A percentile compares a stretch with the other conserved stretches of the same genome.
Evolutionary conservation across 2,329 filamentous ascomycete species (phyloP).

Genomic region (Magnaporthiopsis rhizophila): DNA sequence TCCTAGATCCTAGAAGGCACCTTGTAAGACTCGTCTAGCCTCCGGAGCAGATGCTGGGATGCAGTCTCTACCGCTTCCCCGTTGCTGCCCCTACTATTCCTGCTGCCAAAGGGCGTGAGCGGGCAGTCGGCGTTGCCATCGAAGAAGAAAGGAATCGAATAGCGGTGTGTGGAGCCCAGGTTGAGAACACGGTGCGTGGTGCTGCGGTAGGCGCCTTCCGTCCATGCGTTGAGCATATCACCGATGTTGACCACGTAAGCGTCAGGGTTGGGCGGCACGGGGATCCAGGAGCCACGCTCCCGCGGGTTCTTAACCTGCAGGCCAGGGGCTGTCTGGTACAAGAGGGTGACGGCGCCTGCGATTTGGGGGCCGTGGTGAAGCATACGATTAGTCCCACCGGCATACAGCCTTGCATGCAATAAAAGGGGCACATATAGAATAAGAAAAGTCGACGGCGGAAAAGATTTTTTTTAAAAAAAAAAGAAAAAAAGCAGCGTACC

Average conservation of each 20-base stretch:
- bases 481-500: constrained; percentile 20
- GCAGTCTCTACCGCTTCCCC: constrained; percentile 3
- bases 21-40: constrained; percentile 5
- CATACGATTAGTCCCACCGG: background rate
- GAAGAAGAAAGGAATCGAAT: constrained; percentile 50
- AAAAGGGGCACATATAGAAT: background rate
- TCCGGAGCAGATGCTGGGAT: constrained; percentile 4
- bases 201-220: constrained; percentile 42
- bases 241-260: constrained; percentile 45
- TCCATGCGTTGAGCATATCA: constrained; percentile 42
- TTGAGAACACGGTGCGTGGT: constrained; percentile 50
- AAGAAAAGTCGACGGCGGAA: too few species aligned
- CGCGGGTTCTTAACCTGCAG: constrained; percentile 42
- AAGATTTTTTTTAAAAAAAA: too few species aligned
- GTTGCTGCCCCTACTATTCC: constrained; percentile 4
- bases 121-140: constrained; percentile 40
- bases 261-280: constrained; percentile 33
- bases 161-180: constrained; percentile 38
- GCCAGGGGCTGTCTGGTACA: constrained; percentile 43
- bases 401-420: background rate
- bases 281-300: constrained; percentile 30
- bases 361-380: background rate
- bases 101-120: constrained; percentile 24
- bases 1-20: background rate
- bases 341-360: constrained; percentile 39